Conservation (phyloP, 352 stramenopile species). For the Phytopythium delawarense region DNA sequence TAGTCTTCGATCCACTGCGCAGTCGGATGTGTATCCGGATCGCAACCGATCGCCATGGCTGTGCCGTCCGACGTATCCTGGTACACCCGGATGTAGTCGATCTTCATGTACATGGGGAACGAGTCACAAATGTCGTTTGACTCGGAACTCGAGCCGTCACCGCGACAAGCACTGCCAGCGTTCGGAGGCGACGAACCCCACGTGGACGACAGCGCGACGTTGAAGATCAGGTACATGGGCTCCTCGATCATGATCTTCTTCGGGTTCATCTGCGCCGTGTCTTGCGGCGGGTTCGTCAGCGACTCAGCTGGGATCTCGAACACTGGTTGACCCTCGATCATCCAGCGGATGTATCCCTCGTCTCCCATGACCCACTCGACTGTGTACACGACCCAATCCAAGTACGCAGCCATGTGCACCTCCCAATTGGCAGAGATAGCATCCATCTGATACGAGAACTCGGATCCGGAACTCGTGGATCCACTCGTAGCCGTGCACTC, state of each 20-base stretch:
- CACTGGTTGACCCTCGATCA: constrained; percentile 79
- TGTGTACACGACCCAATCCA: constrained; percentile 67
- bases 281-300: constrained; percentile 47
- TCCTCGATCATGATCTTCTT: constrained; percentile 91
- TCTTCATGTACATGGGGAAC: too few species aligned
- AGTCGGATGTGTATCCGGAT: constrained; percentile 47
- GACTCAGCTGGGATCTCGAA: constrained; percentile 81
- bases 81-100: too few species aligned
- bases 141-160: constrained; percentile 9
- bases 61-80: too few species aligned
- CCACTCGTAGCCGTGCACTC: constrained; percentile 19
- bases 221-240: constrained; percentile 92
- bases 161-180: constrained; percentile 25
- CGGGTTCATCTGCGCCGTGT: constrained; percentile 50
- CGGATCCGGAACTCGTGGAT: constrained; percentile 12
- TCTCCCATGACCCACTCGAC: constrained; percentile 62
- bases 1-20: constrained; percentile 59
- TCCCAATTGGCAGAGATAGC: constrained; percentile 90
- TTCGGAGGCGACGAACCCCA: constrained; percentile 62
- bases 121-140: constrained; percentile 48
- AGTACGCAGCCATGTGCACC: constrained; percentile 77
- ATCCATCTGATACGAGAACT: constrained; percentile 88
- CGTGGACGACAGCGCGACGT: constrained; percentile 82
- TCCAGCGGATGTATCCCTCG: constrained; percentile 62
- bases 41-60: too few species aligned